A percentile compares a stretch with the other conserved stretches of the same genome.
Conservation (phyloP, 805 yeast genomes). For the Kazachstania bromeliacearum region DNA sequence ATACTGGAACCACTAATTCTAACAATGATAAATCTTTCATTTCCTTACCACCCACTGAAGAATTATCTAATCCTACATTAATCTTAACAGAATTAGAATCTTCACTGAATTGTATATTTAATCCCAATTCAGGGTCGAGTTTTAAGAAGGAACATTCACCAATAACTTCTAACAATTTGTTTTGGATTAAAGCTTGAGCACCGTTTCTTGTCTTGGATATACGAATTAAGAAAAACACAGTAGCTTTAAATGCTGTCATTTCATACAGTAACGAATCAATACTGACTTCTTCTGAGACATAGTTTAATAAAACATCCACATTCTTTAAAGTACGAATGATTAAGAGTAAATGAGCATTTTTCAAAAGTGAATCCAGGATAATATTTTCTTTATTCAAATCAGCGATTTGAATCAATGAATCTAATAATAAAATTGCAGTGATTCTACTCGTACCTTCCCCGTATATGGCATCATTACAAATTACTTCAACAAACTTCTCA, state of each 20-base stretch:
- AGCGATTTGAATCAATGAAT: conserved; percentile 50
- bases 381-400: conserved; percentile 42
- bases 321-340: conserved; percentile 60
- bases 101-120: conserved; percentile 41
- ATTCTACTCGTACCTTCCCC: conserved; percentile 72
- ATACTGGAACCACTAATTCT: conserved; percentile 62
- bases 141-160: conserved; percentile 46
- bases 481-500: conserved; percentile 52
- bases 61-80: conserved; percentile 44
- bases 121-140: conserved; percentile 74
- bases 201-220: conserved; percentile 72
- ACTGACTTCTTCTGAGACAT: conserved; percentile 32
- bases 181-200: conserved; percentile 64
- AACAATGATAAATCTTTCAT: conserved; percentile 41
- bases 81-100: conserved; percentile 31
- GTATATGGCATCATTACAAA: conserved; percentile 69
- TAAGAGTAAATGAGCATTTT: conserved; percentile 55
- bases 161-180: conserved; percentile 59
- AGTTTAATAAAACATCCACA: conserved; percentile 52
- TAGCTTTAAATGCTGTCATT: conserved; percentile 65
- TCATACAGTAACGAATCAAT: conserved; percentile 57
- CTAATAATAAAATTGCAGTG: conserved; percentile 67
- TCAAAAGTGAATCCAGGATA: conserved; percentile 50
- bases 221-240: conserved; percentile 57
- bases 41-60: conserved; percentile 30